Evolutionary conservation across 2,329 filamentous ascomycete species (phyloP), one percentile per base, ranked within the genome.

Genomic region (Diaporthe sp.): DNA sequence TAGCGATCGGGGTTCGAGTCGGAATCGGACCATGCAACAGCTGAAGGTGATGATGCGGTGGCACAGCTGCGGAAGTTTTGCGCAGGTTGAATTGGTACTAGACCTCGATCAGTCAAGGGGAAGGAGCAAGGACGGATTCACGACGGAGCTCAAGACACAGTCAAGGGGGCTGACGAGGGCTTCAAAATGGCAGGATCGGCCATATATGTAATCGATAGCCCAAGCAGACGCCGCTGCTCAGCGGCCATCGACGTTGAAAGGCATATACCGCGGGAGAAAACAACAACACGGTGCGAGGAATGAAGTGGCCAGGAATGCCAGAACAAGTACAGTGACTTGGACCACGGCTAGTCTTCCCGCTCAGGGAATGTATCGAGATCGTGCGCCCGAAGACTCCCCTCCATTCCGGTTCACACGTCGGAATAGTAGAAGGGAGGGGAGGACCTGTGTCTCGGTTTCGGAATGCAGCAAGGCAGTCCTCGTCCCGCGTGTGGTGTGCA

Each of bases 241-340:
- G 17, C 28, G 17, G 22, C 49, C 49, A 37, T 53, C 22, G 65
- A 25, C 8, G 22, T 53, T 39, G 31, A 42, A 13, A 55, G 49
- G 69, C 46, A 55, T 59, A 44, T 28, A 13, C 58, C 42, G 39
- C 22, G 34, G 55, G 57, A 17, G 62, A 74, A 72, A 62, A 77
- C 69, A 77, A 75, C 68, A 75, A 77, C 75, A 77, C 73, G 70
- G 74, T 69, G 73, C 65, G 69, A 75, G 75, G 73, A 77, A 77
- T 77, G 75, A 39, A 73, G 57, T 44, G 19, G 39, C 46, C 25
- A 75, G 75, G 75, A 77, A 77, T 77, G 75, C 46, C 55, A n/a
- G 42, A 34, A 37, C 12, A 55, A 65, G 71, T 53, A 62, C 28
- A 42, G 71, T 73, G 71, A 73, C 71, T 17, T 73, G 46, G n/a